These are phyloP conservation scores for Rhizophagus prolifer DNA, from an alignment of 192 early-diverging fungal species.

Conservation along the genomic window DNA sequence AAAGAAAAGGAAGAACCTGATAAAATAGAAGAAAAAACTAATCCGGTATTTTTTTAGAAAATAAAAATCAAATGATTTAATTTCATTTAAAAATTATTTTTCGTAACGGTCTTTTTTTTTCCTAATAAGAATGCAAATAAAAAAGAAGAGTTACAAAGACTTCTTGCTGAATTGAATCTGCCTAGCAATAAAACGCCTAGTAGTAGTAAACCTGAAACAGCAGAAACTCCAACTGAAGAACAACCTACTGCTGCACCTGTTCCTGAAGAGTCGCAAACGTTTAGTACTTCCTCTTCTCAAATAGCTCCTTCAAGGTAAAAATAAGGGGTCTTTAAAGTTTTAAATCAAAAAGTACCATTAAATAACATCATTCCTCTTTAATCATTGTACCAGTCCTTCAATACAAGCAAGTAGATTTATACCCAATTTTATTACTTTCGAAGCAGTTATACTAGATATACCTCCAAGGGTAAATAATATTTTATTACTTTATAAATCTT, in stretches of 20 bases:
- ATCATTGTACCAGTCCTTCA: conserved; percentile 22
- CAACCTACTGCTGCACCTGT: background rate
- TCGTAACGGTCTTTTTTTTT: background rate
- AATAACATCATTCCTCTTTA: background rate
- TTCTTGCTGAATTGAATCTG: background rate
- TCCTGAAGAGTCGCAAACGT: background rate
- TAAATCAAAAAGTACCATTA: background rate
- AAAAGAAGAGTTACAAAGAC: background rate
- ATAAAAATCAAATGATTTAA: background rate
- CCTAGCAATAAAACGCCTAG: background rate
- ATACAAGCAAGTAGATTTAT: conserved; percentile 34
- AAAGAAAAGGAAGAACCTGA: conserved; percentile 20
- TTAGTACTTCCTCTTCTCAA: background rate
- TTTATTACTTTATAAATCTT: no score
- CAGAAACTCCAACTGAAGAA: background rate
- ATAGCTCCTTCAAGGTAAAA: background rate
- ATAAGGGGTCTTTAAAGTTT: background rate
- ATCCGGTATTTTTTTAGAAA: background rate
- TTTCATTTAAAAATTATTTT: background rate
- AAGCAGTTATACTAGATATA: conserved; percentile 81
- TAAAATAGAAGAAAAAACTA: background rate
- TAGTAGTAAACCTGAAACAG: background rate
- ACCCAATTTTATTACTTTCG: conserved; percentile 66
- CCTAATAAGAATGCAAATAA: background rate
- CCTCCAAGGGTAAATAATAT: conserved; percentile 66